Conservation (phyloP, 495 filamentous ascomycete genomes). For the Penicillium silybi region DNA sequence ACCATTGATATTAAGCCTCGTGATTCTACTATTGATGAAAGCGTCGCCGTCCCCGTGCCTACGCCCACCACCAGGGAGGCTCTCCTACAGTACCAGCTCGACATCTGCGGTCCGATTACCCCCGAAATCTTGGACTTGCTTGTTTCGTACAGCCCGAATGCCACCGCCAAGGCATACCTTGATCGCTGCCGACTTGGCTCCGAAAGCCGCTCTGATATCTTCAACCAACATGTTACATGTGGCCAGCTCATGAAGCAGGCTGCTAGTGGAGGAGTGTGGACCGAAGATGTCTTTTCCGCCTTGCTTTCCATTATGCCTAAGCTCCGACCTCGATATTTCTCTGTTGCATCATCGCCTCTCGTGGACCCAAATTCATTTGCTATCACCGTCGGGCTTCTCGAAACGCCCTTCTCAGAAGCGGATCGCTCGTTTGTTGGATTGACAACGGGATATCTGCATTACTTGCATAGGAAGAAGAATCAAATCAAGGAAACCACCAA, state of each 20-base stretch:
- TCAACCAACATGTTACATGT: slow-evolving; percentile 23
- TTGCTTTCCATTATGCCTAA: slow-evolving; percentile 25
- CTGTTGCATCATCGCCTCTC: slow-evolving; percentile 39
- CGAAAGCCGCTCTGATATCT: slow-evolving; percentile 2
- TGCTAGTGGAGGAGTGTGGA: slow-evolving; percentile 12
- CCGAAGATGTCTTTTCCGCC: slow-evolving; percentile 25
- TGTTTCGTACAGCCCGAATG: slow-evolving; percentile 24
- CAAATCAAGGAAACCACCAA: slow-evolving; percentile 22
- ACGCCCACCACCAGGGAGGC: slow-evolving; percentile 28
- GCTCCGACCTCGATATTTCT: slow-evolving; percentile 38
- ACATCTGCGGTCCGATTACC: slow-evolving; percentile 36
- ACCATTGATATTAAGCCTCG: slow-evolving; percentile 5
- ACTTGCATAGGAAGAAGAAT: neutral
- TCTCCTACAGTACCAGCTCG: slow-evolving; percentile 33
- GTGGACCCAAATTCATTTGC: slow-evolving; percentile 20
- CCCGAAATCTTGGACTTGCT: slow-evolving; percentile 23
- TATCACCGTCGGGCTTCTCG: slow-evolving; percentile 28
- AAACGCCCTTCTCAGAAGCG: neutral
- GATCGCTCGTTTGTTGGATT: slow-evolving; percentile 13
- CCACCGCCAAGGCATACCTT: slow-evolving; percentile 16
- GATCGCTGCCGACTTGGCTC: slow-evolving; percentile 14
- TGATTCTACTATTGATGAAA: slow-evolving; percentile 6
- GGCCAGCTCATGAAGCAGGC: slow-evolving; percentile 18
- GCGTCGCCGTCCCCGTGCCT: slow-evolving; percentile 20
- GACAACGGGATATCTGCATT: slow-evolving; percentile 6